Evolutionary conservation across 1,139 yeast species (phyloP), one percentile per base, ranked within the genome.

Genomic region (Kodamaea anthophila): DNA sequence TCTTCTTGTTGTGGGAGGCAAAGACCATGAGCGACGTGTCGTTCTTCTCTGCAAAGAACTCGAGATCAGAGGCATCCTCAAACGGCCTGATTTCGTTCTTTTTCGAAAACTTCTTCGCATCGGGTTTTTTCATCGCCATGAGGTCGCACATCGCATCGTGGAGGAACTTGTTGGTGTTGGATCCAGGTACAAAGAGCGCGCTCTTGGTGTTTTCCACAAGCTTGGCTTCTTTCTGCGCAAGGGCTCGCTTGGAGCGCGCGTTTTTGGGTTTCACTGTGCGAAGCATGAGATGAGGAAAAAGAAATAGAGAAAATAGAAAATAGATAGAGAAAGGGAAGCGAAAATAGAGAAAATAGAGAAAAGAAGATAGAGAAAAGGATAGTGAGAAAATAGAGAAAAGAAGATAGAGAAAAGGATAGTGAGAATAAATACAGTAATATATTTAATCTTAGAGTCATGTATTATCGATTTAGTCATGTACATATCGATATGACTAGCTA

Each of bases 241-340:
- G 56, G 9, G 95, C 97, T 56, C 99, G 77, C 65, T 93, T 93
- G 33, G 96, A 76, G 53, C 98, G 86, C 35, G 96, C 96, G 52
- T 82, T 91, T 62, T 87, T 88, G 28, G 99, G 97, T 43, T 66
- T 67, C 24, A 74, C 67, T 25, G 82, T 74, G 64, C 84, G 76
- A 43, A 78, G 77, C 86, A 77, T 77, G 15, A 15, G 29, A 26
- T 26, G 28, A 26, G 28, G 21, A 11, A 9, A 11, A 25, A 18
- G 19, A 26, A 14, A 12, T 13, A 6, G 23, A 26, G 9, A 23
- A 13, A 13, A 14, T 23, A 13, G 15, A 14, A 23, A 23, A 13
- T 9, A 24, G 13, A 23, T n/a, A n/a, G n/a, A n/a, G n/a, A n/a
- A n/a, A n/a, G n/a, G n/a, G n/a, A n/a, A n/a, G n/a, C n/a, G n/a